phyloP scores from a whole-genome alignment of 768 basidiomycete species.

The Phylloporus sp. region DNA sequence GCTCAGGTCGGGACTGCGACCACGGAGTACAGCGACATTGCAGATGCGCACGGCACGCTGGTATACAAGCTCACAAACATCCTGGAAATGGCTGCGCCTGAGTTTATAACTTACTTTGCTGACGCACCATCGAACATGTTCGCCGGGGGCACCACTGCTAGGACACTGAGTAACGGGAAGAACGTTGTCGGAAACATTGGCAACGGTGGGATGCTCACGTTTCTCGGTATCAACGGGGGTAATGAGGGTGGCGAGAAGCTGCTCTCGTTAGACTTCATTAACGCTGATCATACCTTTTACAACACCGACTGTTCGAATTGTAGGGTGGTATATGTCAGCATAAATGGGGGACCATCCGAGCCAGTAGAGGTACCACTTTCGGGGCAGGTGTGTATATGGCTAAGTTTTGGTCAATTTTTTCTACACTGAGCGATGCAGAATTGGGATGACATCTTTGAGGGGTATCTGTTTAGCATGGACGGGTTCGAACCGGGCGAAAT shows the following conservation, averaged over 20 bases:
- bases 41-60: conserved; percentile 2
- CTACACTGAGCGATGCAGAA: neutral
- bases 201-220: conserved; percentile 1
- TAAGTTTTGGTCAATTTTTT: too few species aligned
- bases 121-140: neutral
- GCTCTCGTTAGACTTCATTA: conserved; percentile 1
- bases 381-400: conserved; percentile 1
- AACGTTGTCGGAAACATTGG: neutral
- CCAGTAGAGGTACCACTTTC: conserved; percentile 7
- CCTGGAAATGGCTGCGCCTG: neutral
- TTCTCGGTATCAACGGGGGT: conserved; percentile 6
- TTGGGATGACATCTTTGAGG: conserved; percentile 3
- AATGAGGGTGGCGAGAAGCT: neutral
- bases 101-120: neutral
- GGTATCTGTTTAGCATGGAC: conserved; percentile 3
- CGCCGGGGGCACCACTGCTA: neutral
- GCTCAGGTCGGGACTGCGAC: neutral
- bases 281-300: conserved; percentile 5
- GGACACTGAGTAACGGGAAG: neutral
- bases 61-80: conserved; percentile 3
- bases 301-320: conserved; percentile 9
- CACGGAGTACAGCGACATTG: neutral
- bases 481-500: conserved; percentile 6
- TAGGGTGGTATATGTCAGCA: conserved; percentile 3
- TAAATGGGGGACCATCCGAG: conserved; percentile 1